Percentiles rank a stretch among this genome's conserved stretches.
Evolutionary conservation across 2,329 filamentous ascomycete species (phyloP).

Genomic region (Ustulina deusta): DNA sequence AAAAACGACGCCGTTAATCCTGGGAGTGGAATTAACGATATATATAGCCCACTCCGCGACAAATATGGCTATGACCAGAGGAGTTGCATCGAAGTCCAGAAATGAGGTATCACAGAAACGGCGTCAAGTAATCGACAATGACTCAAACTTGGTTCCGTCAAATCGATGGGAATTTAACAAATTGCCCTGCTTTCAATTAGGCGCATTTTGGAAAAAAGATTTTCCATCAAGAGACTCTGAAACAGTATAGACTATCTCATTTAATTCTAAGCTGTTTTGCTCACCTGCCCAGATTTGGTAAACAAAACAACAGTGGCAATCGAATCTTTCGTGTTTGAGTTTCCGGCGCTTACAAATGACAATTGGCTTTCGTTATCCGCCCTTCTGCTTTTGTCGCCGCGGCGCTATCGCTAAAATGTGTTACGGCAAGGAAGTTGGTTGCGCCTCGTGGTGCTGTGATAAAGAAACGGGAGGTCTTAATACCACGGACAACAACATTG

Average conservation of each 20-base stretch:
- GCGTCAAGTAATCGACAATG: no score
- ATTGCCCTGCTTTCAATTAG: no score
- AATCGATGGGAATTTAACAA: background rate
- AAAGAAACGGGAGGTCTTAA: background rate
- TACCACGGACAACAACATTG: no score
- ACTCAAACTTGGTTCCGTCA: no score
- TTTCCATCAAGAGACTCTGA: no score
- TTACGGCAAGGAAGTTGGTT: background rate
- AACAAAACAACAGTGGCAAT: background rate
- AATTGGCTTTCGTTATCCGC: background rate
- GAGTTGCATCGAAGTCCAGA: no score
- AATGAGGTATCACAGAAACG: no score
- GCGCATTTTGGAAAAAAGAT: background rate
- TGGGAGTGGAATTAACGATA: no score
- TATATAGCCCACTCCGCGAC: no score
- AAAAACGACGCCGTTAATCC: no score
- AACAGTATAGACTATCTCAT: background rate
- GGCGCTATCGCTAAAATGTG: background rate
- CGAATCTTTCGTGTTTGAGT: background rate
- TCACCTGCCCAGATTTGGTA: background rate
- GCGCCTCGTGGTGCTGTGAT: background rate
- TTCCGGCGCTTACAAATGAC: background rate
- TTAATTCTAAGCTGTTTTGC: background rate
- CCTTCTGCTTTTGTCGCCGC: background rate
- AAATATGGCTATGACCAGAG: no score